Percentiles rank a stretch among this genome's conserved stretches.
Conservation (phyloP, 2,329 filamentous ascomycete genomes). For the Penicillium thymicola region DNA sequence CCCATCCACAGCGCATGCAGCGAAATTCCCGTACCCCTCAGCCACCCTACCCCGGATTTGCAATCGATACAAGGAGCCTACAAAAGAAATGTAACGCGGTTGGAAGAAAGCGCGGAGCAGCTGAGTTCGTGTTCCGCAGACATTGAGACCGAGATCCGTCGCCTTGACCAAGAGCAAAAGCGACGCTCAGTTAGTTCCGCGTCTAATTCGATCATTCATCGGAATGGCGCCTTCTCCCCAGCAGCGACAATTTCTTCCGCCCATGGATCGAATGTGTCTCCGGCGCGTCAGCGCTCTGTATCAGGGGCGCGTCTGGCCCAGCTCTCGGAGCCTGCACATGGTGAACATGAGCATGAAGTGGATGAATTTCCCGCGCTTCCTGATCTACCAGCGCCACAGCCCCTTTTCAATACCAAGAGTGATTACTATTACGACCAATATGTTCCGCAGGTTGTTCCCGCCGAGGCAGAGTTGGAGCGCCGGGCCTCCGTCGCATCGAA, state of each 20-base stretch:
- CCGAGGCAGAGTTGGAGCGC: constrained; percentile 26
- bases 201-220: constrained; percentile 43
- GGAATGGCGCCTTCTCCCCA: constrained; percentile 43
- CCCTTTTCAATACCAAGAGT: constrained; percentile 11
- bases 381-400: constrained; percentile 11
- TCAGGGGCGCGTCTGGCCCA: constrained; percentile 40
- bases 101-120: constrained; percentile 49
- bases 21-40: constrained; percentile 43
- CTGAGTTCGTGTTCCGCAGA: constrained; percentile 47
- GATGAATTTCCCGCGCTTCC: constrained; percentile 14
- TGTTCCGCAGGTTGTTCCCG: constrained; percentile 5
- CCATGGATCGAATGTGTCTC: constrained; percentile 42
- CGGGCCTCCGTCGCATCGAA: constrained; percentile 42
- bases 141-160: constrained; percentile 45
- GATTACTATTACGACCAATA: constrained; percentile 20
- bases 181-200: constrained; percentile 42
- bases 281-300: constrained; percentile 35
- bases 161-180: constrained; percentile 46
- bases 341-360: constrained; percentile 26
- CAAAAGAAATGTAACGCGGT: constrained; percentile 48
- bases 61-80: constrained; percentile 52
- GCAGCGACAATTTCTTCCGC: constrained; percentile 37
- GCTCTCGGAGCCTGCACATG: constrained; percentile 41
- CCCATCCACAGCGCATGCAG: constrained; percentile 40
- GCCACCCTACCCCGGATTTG: constrained; percentile 49